These are phyloP conservation scores for Penicillium hesseltinei DNA, from an alignment of 2,329 filamentous ascomycete species.

Conservation along the genomic window DNA sequence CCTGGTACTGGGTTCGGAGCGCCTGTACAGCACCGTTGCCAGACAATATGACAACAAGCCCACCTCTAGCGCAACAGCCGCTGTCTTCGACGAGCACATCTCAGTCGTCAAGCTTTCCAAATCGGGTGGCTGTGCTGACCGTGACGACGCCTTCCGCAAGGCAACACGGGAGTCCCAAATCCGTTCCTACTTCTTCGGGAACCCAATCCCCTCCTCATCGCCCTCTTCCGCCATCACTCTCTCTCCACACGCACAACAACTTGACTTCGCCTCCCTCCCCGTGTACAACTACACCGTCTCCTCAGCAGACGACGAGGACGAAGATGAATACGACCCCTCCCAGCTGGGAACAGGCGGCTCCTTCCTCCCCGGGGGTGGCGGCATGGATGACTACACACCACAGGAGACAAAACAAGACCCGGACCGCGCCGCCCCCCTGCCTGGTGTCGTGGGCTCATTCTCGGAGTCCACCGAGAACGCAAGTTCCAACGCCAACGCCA, in stretches of 20 bases:
- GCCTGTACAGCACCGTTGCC: conserved; percentile 70
- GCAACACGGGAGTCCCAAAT: conserved; percentile 72
- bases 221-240: conserved; percentile 63
- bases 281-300: conserved; percentile 69
- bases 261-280: conserved; percentile 71
- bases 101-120: conserved; percentile 76
- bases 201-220: conserved; percentile 44
- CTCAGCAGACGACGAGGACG: conserved; percentile 52
- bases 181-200: conserved; percentile 92
- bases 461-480: conserved; percentile 16
- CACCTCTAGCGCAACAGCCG: conserved; percentile 46
- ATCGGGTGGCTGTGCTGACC: conserved; percentile 78
- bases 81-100: conserved; percentile 62
- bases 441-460: conserved; percentile 21
- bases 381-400: conserved; percentile 18
- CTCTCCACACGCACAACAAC: conserved; percentile 81
- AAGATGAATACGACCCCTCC: conserved; percentile 47
- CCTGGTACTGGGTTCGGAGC: conserved; percentile 75
- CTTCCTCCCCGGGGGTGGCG: conserved; percentile 38
- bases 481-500: conserved; percentile 21
- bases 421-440: conserved; percentile 20
- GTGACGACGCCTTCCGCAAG: conserved; percentile 72
- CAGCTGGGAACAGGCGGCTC: conserved; percentile 33
- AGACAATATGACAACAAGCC: conserved; percentile 61
- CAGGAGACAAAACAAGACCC: conserved; percentile 19